Conservation (phyloP, 768 basidiomycete genomes). For the Suillus bovinus region DNA sequence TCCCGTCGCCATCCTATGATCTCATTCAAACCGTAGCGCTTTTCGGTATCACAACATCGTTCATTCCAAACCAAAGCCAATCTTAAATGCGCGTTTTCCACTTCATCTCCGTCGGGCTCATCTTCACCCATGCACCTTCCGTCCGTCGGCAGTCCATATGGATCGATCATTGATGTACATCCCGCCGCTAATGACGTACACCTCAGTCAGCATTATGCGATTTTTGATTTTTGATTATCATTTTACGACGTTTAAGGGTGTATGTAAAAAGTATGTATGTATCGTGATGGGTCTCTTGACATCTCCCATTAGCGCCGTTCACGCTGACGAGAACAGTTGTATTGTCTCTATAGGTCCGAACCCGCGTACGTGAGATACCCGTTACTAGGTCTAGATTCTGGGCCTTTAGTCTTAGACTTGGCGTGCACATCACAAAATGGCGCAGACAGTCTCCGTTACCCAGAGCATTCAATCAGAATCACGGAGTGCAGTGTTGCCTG, state of each 20-base stretch:
- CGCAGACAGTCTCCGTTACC: background rate
- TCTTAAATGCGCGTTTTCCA: background rate
- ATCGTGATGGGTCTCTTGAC: background rate
- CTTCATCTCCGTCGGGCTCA: background rate
- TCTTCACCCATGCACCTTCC: background rate
- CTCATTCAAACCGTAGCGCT: background rate
- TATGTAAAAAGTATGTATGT: background rate
- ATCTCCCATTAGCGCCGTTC: background rate
- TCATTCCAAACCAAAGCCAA: background rate
- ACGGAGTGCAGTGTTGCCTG: constrained; percentile 9
- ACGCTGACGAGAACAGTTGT: background rate
- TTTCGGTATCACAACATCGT: background rate
- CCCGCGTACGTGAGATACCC: background rate
- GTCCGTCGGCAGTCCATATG: background rate
- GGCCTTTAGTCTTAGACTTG: background rate
- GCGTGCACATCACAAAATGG: background rate
- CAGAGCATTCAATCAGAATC: background rate
- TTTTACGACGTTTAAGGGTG: background rate
- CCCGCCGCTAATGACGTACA: background rate
- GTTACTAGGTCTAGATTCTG: background rate
- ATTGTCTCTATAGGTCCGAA: background rate
- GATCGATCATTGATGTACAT: background rate
- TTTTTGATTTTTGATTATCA: background rate
- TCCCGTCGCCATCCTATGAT: background rate
- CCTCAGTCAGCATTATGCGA: background rate